Conservation (phyloP, 2,329 filamentous ascomycete species). For the Calonectria hongkongensis region DNA sequence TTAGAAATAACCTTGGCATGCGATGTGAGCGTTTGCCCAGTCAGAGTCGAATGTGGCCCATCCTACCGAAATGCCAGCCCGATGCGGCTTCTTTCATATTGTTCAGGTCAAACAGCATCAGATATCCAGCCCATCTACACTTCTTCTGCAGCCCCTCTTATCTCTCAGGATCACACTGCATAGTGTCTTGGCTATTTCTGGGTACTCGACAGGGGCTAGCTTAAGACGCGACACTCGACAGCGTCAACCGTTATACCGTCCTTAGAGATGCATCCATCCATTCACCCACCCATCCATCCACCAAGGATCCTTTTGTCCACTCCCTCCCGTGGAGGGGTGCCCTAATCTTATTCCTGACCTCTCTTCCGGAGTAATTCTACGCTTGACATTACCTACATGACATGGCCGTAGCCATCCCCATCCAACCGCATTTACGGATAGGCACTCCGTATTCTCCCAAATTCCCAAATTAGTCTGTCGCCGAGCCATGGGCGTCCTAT, state of each 20-base stretch:
- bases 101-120: background rate
- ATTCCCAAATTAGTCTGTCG: conserved; percentile 26
- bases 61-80: background rate
- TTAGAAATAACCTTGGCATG: conserved; percentile 25
- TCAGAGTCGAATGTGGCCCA: conserved; percentile 6
- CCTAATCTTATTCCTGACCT: conserved; percentile 26
- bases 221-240: conserved; percentile 19
- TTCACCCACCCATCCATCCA: conserved; percentile 8
- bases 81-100: background rate
- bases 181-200: conserved; percentile 43
- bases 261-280: conserved; percentile 30
- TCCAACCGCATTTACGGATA: conserved; percentile 2
- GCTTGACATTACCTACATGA: background rate
- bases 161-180: conserved; percentile 12
- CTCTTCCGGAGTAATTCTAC: conserved; percentile 27
- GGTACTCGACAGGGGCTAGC: conserved; percentile 27
- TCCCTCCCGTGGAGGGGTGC: conserved; percentile 30
- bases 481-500: conserved; percentile 52
- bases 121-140: conserved; percentile 1
- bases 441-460: conserved; percentile 10
- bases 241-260: conserved; percentile 29
- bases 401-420: conserved; percentile 11
- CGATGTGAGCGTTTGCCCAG: conserved; percentile 17
- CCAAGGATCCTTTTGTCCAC: background rate
- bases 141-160: conserved; percentile 24